Evolutionary conservation across 2,329 filamentous ascomycete species (phyloP).

Genomic region (Chaetomium olivaceum): DNA sequence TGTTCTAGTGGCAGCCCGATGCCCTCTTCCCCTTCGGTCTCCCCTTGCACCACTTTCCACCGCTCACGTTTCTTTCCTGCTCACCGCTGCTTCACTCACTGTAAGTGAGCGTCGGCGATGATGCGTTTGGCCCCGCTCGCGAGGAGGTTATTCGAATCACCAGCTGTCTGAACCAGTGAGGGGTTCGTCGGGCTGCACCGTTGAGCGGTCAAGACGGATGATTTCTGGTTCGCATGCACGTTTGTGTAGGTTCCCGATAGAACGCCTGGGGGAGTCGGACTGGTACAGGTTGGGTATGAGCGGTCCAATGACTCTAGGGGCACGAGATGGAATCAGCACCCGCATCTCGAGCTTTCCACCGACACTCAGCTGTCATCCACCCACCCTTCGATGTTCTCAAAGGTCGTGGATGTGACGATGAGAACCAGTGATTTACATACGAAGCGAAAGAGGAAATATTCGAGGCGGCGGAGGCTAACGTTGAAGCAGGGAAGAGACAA

Average conservation of each 20-base stretch:
- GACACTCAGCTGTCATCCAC: background rate
- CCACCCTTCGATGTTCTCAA: background rate
- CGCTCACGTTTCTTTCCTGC: constrained; percentile 3
- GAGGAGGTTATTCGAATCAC: background rate
- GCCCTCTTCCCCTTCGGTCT: background rate
- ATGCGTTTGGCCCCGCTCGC: background rate
- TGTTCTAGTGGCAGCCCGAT: constrained; percentile 4
- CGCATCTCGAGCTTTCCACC: background rate
- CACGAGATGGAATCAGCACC: background rate
- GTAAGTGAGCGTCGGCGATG: background rate
- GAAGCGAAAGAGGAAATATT: background rate
- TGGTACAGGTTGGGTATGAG: background rate
- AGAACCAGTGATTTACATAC: background rate
- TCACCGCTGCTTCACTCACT: constrained; percentile 21
- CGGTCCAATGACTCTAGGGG: background rate
- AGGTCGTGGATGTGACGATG: background rate
- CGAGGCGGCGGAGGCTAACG: background rate
- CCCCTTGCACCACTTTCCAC: constrained; percentile 13
- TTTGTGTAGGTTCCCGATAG: constrained; percentile 23
- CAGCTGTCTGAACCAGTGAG: constrained; percentile 2
- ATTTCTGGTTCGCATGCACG: constrained; percentile 24
- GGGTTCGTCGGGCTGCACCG: constrained; percentile 22
- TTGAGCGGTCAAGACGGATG: constrained; percentile 22
- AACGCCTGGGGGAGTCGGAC: constrained; percentile 15
- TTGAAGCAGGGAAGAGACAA: background rate